Base-by-base conservation (phyloP, 495 filamentous ascomycete species). In the Massariosphaeria phaeospora region DNA sequence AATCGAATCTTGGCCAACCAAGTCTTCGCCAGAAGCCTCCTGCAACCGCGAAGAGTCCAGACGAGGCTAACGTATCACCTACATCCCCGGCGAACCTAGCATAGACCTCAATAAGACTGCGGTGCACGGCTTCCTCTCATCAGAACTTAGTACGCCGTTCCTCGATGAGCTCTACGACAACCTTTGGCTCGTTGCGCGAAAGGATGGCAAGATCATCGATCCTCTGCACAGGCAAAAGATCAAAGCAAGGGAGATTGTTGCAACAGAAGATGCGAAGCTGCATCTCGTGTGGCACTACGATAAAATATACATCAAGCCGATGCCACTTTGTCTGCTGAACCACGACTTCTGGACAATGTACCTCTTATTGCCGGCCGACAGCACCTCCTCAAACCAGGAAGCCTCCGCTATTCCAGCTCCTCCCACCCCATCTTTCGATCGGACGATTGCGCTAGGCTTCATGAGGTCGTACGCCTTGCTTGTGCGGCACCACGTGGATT, bases 401-500 rank as follows among this genome's bases (percentile, higher is more conserved):
- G 29, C 45, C n/a, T 34, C 45, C 27, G 30, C 25, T 12, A 23
- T 33, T 48, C 25, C 45, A 34, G n/a, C 29, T 12, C 45, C 45
- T 12, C 45, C 45, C n/a, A 23, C 42, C 18, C 42, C 12, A 29
- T 35, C 20, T 24, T 44, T 45, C 23, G 35, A 45, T n/a, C 34
- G 13, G 23, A 25, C 17, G 21, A 27, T 42, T 44, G 48, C 48
- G 10, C 17, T 52, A 27, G 36, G 48, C 7, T 52, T 52, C 23
- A 11, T 52, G 23, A 21, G 48, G 13, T 52, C 48, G 15, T 52
- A 52, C 29, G 35, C 34, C 23, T 44, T 45, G 8, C 48, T 52
- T 24, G 26, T 52, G 21, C 17, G 13, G 17, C 48, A 52, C 25
- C 48, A 13, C 21, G 7, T 27, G 17, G 48, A 52, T 20, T 52